Evolutionary conservation across 345 rosid species (phyloP).

Genomic region (Salix viminalis): DNA sequence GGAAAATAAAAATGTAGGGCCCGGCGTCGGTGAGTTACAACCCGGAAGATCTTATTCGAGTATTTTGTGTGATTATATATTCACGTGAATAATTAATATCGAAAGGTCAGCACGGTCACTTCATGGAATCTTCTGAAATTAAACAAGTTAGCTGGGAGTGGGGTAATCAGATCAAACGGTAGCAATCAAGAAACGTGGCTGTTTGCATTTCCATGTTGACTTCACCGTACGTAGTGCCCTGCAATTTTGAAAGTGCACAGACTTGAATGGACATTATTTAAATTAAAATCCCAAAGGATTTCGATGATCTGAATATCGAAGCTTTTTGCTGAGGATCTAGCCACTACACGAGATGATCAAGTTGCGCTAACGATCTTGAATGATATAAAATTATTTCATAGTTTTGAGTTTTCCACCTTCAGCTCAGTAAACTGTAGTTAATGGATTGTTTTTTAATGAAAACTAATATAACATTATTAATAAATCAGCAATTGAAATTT

Average conservation of each 20-base stretch:
- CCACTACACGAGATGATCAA: background rate
- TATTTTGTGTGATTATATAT: background rate
- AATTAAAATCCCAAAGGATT: background rate
- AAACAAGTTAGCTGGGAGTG: background rate
- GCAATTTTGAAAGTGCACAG: background rate
- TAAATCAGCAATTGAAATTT: background rate
- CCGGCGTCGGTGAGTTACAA: background rate
- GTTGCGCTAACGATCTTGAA: background rate
- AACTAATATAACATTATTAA: too few relatives aligned
- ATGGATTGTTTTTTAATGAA: too few relatives aligned
- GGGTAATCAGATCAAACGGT: constrained; percentile 7
- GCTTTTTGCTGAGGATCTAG: background rate
- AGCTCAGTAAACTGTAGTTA: background rate
- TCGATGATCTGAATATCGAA: background rate
- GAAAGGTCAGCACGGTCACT: background rate
- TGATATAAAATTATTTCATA: too few relatives aligned
- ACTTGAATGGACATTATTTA: too few relatives aligned
- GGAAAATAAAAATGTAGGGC: background rate
- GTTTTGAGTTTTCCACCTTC: background rate
- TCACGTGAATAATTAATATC: constrained; percentile 4
- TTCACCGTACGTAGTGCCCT: too few relatives aligned
- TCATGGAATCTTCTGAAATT: constrained; percentile 24
- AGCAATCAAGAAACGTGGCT: background rate
- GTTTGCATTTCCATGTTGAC: too few relatives aligned
- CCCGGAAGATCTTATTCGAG: background rate